Conservation (phyloP, 345 rosid genomes). For the Isatis tinctoria region DNA sequence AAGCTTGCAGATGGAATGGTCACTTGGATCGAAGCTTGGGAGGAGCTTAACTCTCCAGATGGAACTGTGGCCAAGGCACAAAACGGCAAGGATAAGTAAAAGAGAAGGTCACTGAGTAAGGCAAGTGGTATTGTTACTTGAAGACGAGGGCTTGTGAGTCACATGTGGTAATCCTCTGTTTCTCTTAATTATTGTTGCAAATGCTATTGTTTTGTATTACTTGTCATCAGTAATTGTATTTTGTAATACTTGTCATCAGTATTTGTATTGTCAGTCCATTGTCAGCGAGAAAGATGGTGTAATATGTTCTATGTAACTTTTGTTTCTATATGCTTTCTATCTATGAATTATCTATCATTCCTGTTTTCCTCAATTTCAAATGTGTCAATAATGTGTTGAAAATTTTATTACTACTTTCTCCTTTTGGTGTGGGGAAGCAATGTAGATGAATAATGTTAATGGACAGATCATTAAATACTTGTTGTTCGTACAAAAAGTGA, state of each 20-base stretch:
- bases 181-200: neutral
- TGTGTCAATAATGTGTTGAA: neutral
- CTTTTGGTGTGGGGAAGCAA: neutral
- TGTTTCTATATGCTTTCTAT: neutral
- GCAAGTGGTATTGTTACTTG: neutral
- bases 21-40: slow-evolving; percentile 88
- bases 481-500: neutral
- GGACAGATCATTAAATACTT: too few relatives aligned
- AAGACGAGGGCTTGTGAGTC: neutral
- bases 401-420: neutral
- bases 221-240: slow-evolving; percentile 5
- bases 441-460: too few relatives aligned
- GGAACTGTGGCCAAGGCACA: slow-evolving; percentile 1
- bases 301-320: neutral
- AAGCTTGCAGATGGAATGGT: slow-evolving; percentile 77
- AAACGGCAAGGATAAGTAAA: neutral
- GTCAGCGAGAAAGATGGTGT: neutral
- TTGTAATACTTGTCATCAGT: neutral
- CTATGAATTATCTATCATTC: neutral
- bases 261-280: neutral
- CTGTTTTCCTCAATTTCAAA: neutral
- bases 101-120: neutral
- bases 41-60: slow-evolving; percentile 57
- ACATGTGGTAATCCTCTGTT: neutral
- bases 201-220: neutral